Base-by-base conservation (phyloP, 2,329 filamentous ascomycete species). In the Trichoderma atrobrunneum region DNA sequence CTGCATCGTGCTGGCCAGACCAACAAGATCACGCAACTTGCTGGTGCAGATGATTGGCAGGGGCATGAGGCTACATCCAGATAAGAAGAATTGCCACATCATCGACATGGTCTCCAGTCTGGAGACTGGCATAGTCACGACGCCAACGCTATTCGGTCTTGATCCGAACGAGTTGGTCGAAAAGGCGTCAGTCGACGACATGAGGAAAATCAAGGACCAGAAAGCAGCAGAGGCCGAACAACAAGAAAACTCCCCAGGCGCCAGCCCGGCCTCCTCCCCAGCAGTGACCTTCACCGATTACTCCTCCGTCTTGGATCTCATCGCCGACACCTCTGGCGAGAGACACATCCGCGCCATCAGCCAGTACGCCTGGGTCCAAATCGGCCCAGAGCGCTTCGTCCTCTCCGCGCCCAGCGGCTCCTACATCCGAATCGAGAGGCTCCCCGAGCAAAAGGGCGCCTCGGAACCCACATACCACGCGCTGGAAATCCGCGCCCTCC, bases 41-140 rank as follows among this genome's bases (percentile, higher is more conserved):
- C 88, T 99, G 1, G 90, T 98, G 1, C 96, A 99, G 81, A 99
- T 99, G 96, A 97, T 99, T 74, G 96, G 96, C 0, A 89, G 96
- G 77, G 96, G 96, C 5, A 93, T 99, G 89, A 90, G 96, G 56
- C 83, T 98, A 51, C 88, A 93, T 79, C 85, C 90, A 1, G 92
- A 88, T 14, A 99, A 99, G 81, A 84, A 90, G 51, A 89, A 98
- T 78, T 99, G 96, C 76, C 96, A 98, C 80, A 87, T 99, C 73
- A 97, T 99, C 77, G 96, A 99, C 81, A 94, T 99, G 90, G 96
- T 98, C 0, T 92, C 95, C 0, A 94, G 91, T 48, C 84, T 98
- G 26, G 90, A 91, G 66, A 92, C 91, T 0, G 96, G 96, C 5
- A 93, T 99, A 66, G 88, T 97, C 3, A 97, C 94, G 0, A 94